A percentile compares a stretch with the other conserved stretches of the same genome.
Evolutionary conservation across 495 filamentous ascomycete genomes (phyloP).

Genomic region (Evernia prunastri): DNA sequence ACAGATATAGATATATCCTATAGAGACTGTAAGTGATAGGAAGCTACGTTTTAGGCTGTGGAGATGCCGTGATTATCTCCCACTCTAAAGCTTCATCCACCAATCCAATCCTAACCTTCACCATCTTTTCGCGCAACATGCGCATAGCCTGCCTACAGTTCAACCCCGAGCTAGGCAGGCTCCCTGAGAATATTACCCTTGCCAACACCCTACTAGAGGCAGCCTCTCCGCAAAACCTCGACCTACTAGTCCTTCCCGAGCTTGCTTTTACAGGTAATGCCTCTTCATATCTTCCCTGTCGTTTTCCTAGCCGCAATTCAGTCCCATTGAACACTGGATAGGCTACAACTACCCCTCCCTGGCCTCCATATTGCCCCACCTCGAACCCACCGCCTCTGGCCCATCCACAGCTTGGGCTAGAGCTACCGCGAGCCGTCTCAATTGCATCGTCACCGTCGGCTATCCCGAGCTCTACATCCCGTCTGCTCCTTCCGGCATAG

Average conservation of each 20-base stretch:
- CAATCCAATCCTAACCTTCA: background rate
- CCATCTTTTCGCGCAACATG: slow-evolving; percentile 43
- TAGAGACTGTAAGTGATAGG: background rate
- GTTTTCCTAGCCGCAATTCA: background rate
- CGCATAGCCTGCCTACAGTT: slow-evolving; percentile 80
- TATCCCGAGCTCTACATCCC: slow-evolving; percentile 72
- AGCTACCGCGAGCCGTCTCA: slow-evolving; percentile 59
- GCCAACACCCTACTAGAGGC: slow-evolving; percentile 40
- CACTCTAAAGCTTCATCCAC: background rate
- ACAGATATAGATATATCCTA: background rate
- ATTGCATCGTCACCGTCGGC: slow-evolving; percentile 78
- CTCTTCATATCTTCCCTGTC: background rate
- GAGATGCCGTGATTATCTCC: background rate
- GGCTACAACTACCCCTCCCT: slow-evolving; percentile 89
- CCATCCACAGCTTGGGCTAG: slow-evolving; percentile 75
- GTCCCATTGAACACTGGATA: background rate
- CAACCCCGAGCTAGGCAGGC: slow-evolving; percentile 48
- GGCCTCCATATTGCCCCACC: slow-evolving; percentile 66
- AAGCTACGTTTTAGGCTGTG: background rate
- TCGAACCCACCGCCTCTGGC: slow-evolving; percentile 72
- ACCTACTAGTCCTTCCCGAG: slow-evolving; percentile 77
- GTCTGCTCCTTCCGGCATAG: slow-evolving; percentile 26
- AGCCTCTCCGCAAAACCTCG: slow-evolving; percentile 37
- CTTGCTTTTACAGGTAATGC: slow-evolving; percentile 68
- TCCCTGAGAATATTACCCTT: slow-evolving; percentile 20